Base-by-base conservation (phyloP, 345 rosid genomes). In the Trapa incisa region DNA sequence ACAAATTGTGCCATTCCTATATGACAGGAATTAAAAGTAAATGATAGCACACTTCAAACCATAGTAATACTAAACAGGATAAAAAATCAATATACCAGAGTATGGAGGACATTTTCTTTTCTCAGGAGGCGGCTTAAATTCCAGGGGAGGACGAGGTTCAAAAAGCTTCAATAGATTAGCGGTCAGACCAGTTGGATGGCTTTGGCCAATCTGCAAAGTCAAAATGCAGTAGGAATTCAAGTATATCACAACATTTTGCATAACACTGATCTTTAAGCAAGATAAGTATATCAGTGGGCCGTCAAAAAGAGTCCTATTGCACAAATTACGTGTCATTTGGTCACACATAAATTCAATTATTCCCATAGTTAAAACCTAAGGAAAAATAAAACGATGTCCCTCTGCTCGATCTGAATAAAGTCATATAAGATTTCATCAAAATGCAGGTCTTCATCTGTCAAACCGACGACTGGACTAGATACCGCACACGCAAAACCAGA, bases 111-210 rank as follows among this genome's bases (percentile, higher is more conserved):
- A 87, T 87, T 89, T 94, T 75, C 95, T 79, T 80, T 87, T 91
- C 89, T 89, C 97, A 0, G 89, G 97, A 33, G 96, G 96, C 0
- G 95, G 92, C 75, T 79, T 87, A 78, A 70, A 94, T 63, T 94
- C 97, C 69, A 94, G 78, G 0, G 99, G 99, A 58, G 86, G 86
- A 60, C 95, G 87, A 68, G 99, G 88, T 82, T 94, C 97, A 76
- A 94, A 91, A 12, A 94, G 91, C 79, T 94, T 94, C 88, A 94
- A 71, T 42, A 91, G 91, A 60, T 82, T 91, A 6, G 84, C 69
- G 41, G 99, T 94, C 75, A 94, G 80, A 65, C 97, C 99, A 37
- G 97, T 94, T 0, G 97, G 99, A 61, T 94, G 99, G 72, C 92
- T 91, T 75, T 89, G 96, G 70, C 97, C 97, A 83, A 94, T 94